These are phyloP conservation scores for Eutypa lata DNA, from an alignment of 2,329 filamentous ascomycete species.

Conservation along the genomic window DNA sequence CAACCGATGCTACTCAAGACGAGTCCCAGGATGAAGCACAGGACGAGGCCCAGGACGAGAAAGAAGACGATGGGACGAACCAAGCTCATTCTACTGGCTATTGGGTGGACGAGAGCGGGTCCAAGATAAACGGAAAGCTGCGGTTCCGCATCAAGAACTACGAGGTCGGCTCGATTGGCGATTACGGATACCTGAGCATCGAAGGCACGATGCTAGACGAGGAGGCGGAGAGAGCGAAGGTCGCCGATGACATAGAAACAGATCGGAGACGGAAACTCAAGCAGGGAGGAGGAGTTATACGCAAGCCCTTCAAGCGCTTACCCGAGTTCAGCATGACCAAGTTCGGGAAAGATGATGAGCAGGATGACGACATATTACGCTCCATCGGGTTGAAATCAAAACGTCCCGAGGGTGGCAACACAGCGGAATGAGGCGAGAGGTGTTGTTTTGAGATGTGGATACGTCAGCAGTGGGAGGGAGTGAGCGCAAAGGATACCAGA, in stretches of 20 bases:
- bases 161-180: conserved; percentile 72
- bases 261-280: conserved; percentile 34
- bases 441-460: too few relatives aligned
- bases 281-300: conserved; percentile 32
- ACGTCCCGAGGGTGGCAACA: too few relatives aligned
- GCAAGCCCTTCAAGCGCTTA: conserved; percentile 27
- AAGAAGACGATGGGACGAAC: conserved; percentile 38
- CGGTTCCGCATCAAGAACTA: conserved; percentile 81
- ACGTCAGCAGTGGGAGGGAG: too few relatives aligned
- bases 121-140: conserved; percentile 67
- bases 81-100: conserved; percentile 61
- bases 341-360: conserved; percentile 45
- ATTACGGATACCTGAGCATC: conserved; percentile 78
- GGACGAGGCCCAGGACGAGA: conserved; percentile 24
- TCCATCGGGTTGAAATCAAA: conserved; percentile 32
- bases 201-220: conserved; percentile 80
- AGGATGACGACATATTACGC: conserved; percentile 36
- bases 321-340: conserved; percentile 58
- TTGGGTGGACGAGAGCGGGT: conserved; percentile 71
- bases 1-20: conserved; percentile 30
- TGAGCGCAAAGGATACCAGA: too few relatives aligned
- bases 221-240: conserved; percentile 61
- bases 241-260: conserved; percentile 49
- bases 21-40: conserved; percentile 27
- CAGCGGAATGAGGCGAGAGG: too few relatives aligned